Evolutionary conservation across 2,329 filamentous ascomycete species (phyloP).

Genomic region (Ophiostoma novo-ulmi): DNA sequence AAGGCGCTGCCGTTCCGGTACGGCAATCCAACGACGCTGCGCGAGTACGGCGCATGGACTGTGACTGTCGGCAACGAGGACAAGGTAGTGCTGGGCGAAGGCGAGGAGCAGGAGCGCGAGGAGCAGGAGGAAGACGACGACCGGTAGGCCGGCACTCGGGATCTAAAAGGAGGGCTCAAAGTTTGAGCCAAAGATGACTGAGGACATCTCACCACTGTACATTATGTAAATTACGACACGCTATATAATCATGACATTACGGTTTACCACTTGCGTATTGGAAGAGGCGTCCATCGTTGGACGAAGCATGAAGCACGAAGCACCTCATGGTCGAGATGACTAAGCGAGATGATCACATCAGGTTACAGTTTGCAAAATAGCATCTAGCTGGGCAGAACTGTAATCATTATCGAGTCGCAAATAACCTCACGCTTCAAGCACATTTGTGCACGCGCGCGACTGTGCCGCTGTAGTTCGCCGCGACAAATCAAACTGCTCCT

Average conservation of each 20-base stretch:
- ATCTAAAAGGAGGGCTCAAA: neutral
- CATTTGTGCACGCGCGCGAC: neutral
- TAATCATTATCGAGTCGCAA: neutral
- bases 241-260: slow-evolving; percentile 9
- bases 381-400: neutral
- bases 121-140: neutral
- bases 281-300: neutral
- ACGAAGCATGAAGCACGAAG: neutral
- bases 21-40: slow-evolving; percentile 20
- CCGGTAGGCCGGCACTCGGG: neutral
- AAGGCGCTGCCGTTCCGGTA: slow-evolving; percentile 23
- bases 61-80: neutral
- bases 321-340: neutral
- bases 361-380: neutral
- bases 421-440: neutral
- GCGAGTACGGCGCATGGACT: slow-evolving; percentile 15
- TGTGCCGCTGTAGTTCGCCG: neutral
- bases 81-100: slow-evolving; percentile 6
- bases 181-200: neutral
- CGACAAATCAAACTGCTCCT: neutral
- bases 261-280: neutral
- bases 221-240: slow-evolving; percentile 13
- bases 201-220: neutral
- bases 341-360: neutral
- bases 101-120: neutral